Evolutionary conservation across 495 filamentous ascomycete species (phyloP), one percentile per base, ranked within the genome.

Genomic region (Pseudomonodictys pantanalensis): DNA sequence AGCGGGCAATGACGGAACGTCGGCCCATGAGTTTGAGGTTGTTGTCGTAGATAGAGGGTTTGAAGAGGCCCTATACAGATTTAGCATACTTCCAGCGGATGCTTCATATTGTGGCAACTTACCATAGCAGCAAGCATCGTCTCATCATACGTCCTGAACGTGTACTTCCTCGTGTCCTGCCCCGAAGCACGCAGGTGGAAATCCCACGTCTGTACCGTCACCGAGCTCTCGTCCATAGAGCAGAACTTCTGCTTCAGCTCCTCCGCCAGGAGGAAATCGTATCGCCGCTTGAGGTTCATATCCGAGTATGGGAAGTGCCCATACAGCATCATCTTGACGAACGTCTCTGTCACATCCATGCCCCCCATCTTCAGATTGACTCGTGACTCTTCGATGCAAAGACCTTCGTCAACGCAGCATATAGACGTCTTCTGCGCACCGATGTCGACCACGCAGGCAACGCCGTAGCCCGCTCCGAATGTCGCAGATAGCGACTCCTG

Each of bases 361-460:
- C 93, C 95, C 45, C 93, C 93, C 64, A 86, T 95, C 72, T 97
- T 97, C 46, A 97, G 77, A 68, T 97, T 98, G 60, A 98, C 79
- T 1, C 87, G 80, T 4, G 93, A 97, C 62, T 96, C 91, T 60
- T 96, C 92, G 26, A 96, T 77, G 70, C 88, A 91, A 78, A 98
- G 88, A 11, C 93, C 93, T 70, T 98, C 93, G 68, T 98, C 93
- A 25, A 97, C 95, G 67, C 93, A 98, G 65, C 91, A 91, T 33
- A 98, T 90, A 1, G 95, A 96, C 2, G 93, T 97, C 78, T 98
- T 98, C 74, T 97, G 91, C 2, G 93, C 95, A 17, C 93, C 93
- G 39, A 97, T 87, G 70, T 98, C 93, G 4, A 98, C 92, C 54
- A 98, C 90, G 68, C 95, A 97, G 17, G 89, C 88, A 39, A 83